Conservation (phyloP, 2,329 filamentous ascomycete genomes). For the Penicillium nordicum region DNA sequence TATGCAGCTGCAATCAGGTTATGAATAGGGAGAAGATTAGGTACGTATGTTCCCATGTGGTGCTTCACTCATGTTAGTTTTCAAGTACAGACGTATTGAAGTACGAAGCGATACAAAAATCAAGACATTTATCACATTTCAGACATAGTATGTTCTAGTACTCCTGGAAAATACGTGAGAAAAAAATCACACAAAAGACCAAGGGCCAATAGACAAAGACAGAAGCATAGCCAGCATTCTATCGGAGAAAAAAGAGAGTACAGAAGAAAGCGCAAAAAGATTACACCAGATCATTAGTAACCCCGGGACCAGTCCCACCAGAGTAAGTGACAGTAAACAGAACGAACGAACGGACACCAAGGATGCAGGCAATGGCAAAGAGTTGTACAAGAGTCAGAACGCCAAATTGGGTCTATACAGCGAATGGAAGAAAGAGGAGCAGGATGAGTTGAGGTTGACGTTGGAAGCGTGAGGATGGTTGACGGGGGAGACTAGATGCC, state of each 20-base stretch:
- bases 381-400: slow-evolving; percentile 23
- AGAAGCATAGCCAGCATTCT: slow-evolving; percentile 7
- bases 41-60: no score
- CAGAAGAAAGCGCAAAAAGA: slow-evolving; percentile 14
- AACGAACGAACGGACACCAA: slow-evolving; percentile 23
- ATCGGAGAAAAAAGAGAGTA: slow-evolving; percentile 11
- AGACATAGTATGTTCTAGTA: slow-evolving; percentile 9
- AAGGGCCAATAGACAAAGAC: slow-evolving; percentile 2
- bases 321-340: slow-evolving; percentile 8
- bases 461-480: not conserved
- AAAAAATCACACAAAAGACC: slow-evolving; percentile 1
- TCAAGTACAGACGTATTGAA: not conserved
- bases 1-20: no score
- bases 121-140: slow-evolving; percentile 4
- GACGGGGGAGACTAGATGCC: slow-evolving; percentile 23
- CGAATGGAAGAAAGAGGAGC: slow-evolving; percentile 17
- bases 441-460: not conserved
- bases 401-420: slow-evolving; percentile 31
- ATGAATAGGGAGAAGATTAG: no score
- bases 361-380: slow-evolving; percentile 21
- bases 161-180: not conserved
- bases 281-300: slow-evolving; percentile 24
- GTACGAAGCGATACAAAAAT: not conserved
- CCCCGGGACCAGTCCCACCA: slow-evolving; percentile 18
- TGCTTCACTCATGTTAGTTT: not conserved